Evolutionary conservation across 2,329 filamentous ascomycete species (phyloP).

Genomic region (Colletotrichum somersetense): DNA sequence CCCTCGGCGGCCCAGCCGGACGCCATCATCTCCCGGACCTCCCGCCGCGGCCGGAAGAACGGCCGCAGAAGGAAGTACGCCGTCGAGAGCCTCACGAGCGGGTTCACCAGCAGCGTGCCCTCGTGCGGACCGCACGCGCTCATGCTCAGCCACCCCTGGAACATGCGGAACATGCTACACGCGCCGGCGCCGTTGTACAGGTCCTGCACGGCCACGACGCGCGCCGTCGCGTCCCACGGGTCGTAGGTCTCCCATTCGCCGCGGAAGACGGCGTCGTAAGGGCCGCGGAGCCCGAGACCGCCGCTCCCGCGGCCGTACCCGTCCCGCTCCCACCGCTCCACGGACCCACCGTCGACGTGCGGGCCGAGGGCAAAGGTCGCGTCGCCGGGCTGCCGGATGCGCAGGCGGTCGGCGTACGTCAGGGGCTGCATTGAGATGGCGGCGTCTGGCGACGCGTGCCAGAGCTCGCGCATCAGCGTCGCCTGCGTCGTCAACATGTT

Average conservation of each 20-base stretch:
- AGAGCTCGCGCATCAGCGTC: constrained; percentile 71
- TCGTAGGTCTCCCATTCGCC: constrained; percentile 87
- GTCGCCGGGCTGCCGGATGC: constrained; percentile 80
- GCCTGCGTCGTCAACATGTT: constrained; percentile 72
- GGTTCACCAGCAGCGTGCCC: constrained; percentile 86
- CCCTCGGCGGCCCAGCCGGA: constrained; percentile 43
- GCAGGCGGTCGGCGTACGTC: constrained; percentile 77
- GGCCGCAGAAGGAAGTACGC: constrained; percentile 86
- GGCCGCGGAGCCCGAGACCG: constrained; percentile 57
- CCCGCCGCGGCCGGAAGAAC: constrained; percentile 73
- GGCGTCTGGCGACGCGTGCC: constrained; percentile 64
- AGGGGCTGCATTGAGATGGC: constrained; percentile 69
- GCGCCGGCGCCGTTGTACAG: constrained; percentile 85
- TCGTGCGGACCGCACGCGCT: constrained; percentile 78
- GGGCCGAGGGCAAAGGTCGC: constrained; percentile 78
- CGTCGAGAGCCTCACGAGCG: constrained; percentile 79
- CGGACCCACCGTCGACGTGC: constrained; percentile 79
- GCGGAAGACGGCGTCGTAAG: constrained; percentile 79
- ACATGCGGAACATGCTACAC: constrained; percentile 88
- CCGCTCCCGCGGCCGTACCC: constrained; percentile 68
- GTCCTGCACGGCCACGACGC: constrained; percentile 77
- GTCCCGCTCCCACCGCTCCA: constrained; percentile 79
- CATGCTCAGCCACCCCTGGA: constrained; percentile 91
- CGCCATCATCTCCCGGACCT: constrained; percentile 49
- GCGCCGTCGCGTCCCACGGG: constrained; percentile 80